A percentile compares a stretch with the other conserved stretches of the same genome.
Evolutionary conservation across 768 basidiomycete genomes (phyloP).

Genomic region (Tulasnella sp.): DNA sequence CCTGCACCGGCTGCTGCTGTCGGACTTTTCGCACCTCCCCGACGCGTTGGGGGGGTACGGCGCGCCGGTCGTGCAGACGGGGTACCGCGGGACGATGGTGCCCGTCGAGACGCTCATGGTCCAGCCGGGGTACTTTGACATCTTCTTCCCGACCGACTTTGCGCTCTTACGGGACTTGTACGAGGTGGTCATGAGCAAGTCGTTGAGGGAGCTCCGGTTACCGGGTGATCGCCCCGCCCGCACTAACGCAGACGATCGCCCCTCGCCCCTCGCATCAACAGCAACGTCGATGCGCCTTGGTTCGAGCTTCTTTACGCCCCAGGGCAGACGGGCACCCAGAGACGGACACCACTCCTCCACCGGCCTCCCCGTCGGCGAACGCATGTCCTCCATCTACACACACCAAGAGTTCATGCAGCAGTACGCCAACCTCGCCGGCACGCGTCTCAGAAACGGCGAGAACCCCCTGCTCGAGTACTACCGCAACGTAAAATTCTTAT

Average conservation of each 20-base stretch:
- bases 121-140: constrained; percentile 93
- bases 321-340: constrained; percentile 45
- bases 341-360: constrained; percentile 54
- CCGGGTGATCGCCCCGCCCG: neutral
- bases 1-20: constrained; percentile 82
- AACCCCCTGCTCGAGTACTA: constrained; percentile 86
- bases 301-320: constrained; percentile 50
- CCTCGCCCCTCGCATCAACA: constrained; percentile 41
- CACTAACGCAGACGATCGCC: constrained; percentile 25
- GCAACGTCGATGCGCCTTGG: constrained; percentile 43
- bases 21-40: constrained; percentile 82
- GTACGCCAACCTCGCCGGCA: constrained; percentile 63
- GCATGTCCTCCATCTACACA: constrained; percentile 69
- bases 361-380: constrained; percentile 67
- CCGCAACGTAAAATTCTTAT: constrained; percentile 86
- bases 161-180: constrained; percentile 79
- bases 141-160: constrained; percentile 95
- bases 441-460: constrained; percentile 64
- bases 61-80: constrained; percentile 93
- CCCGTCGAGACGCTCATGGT: constrained; percentile 86
- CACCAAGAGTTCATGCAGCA: constrained; percentile 83
- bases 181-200: constrained; percentile 62
- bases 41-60: constrained; percentile 66
- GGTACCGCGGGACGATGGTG: constrained; percentile 70
- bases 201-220: constrained; percentile 20